These are phyloP conservation scores for Waltergamsia citrina DNA, from an alignment of 2,329 filamentous ascomycete genomes.

Conservation along the genomic window DNA sequence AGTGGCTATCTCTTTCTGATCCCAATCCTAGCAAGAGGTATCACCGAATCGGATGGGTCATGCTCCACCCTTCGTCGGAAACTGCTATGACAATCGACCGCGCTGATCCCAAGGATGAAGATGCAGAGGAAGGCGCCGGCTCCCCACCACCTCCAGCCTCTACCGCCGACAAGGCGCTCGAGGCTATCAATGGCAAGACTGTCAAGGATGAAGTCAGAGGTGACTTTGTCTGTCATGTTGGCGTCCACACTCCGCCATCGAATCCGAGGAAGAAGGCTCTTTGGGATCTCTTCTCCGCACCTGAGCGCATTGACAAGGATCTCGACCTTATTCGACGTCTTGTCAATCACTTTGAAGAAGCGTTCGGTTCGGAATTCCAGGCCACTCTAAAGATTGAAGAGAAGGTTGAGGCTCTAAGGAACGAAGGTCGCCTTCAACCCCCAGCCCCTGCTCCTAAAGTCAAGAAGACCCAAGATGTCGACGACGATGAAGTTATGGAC, in stretches of 20 bases:
- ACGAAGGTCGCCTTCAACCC: slow-evolving; percentile 68
- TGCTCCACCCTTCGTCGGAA: slow-evolving; percentile 75
- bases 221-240: slow-evolving; percentile 95
- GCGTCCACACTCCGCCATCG: slow-evolving; percentile 82
- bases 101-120: slow-evolving; percentile 64
- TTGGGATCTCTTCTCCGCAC: slow-evolving; percentile 93
- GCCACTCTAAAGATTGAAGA: slow-evolving; percentile 76
- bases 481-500: slow-evolving; percentile 52
- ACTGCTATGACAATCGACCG: slow-evolving; percentile 55
- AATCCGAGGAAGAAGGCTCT: slow-evolving; percentile 88
- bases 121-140: slow-evolving; percentile 47
- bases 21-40: slow-evolving; percentile 96
- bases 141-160: slow-evolving; percentile 40
- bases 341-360: slow-evolving; percentile 74
- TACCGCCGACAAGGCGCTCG: slow-evolving; percentile 77
- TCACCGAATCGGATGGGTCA: slow-evolving; percentile 97
- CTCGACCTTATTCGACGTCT: slow-evolving; percentile 74
- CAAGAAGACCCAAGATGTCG: slow-evolving; percentile 50
- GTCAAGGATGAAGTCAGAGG: slow-evolving; percentile 90
- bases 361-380: slow-evolving; percentile 69
- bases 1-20: slow-evolving; percentile 91
- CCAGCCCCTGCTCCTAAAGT: slow-evolving; percentile 36
- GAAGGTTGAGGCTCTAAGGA: slow-evolving; percentile 71
- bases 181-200: slow-evolving; percentile 94
- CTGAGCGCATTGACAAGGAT: slow-evolving; percentile 88